These are phyloP conservation scores for Echium plantagineum DNA, from an alignment of 257 asterid species.

Conservation along the genomic window DNA sequence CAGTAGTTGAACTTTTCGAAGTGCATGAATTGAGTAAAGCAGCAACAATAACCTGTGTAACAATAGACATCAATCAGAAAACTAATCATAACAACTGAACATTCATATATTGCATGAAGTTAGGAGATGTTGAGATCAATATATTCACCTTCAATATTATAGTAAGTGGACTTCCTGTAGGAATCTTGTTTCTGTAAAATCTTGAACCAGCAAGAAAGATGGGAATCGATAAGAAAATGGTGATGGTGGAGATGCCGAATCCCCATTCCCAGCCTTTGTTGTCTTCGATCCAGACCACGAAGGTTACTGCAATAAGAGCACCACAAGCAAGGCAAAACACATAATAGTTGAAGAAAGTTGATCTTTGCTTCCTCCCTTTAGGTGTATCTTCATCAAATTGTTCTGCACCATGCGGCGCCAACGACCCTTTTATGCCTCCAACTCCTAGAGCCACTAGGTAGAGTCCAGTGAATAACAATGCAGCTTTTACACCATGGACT, in stretches of 20 bases:
- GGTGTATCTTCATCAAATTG: slow-evolving; percentile 64
- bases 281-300: slow-evolving; percentile 82
- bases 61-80: neutral
- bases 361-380: slow-evolving; percentile 53
- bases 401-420: slow-evolving; percentile 77
- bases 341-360: slow-evolving; percentile 75
- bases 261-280: slow-evolving; percentile 97
- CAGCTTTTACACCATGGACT: slow-evolving; percentile 69
- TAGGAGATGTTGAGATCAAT: too few relatives aligned
- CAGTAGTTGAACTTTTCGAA: slow-evolving; percentile 22
- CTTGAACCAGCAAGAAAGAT: slow-evolving; percentile 49
- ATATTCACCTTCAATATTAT: slow-evolving; percentile 47
- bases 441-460: slow-evolving; percentile 69
- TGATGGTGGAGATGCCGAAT: slow-evolving; percentile 50
- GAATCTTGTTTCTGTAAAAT: slow-evolving; percentile 52
- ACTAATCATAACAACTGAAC: neutral
- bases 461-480: slow-evolving; percentile 55
- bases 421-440: slow-evolving; percentile 79
- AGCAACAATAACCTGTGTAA: slow-evolving; percentile 26
- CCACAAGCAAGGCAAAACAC: slow-evolving; percentile 72
- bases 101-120: too few relatives aligned
- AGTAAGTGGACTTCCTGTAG: slow-evolving; percentile 64
- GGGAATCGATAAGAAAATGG: slow-evolving; percentile 57
- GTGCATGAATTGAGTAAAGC: slow-evolving; percentile 19
- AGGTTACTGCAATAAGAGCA: slow-evolving; percentile 60